A percentile compares a stretch with the other conserved stretches of the same genome.
Evolutionary conservation across 2,329 filamentous ascomycete species (phyloP).

Genomic region (Cladosporium austrohemisphaericum): DNA sequence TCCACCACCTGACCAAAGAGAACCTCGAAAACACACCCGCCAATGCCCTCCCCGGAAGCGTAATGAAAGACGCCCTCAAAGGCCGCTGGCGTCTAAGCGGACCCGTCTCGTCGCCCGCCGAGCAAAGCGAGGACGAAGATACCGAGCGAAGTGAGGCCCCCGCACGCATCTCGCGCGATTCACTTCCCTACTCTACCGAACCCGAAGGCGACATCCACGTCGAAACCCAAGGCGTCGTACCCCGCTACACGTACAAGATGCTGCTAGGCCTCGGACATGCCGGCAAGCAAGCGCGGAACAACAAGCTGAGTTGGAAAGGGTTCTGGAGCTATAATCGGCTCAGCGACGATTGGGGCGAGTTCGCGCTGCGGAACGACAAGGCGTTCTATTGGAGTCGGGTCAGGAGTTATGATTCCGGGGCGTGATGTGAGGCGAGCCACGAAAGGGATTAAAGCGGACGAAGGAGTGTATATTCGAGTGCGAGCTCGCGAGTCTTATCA

Average conservation of each 20-base stretch:
- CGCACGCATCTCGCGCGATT: too few relatives aligned
- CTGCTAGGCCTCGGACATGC: conserved; percentile 67
- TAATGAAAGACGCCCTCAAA: conserved; percentile 66
- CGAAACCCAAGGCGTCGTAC: conserved; percentile 77
- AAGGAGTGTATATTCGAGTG: too few relatives aligned
- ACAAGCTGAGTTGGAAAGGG: conserved; percentile 81
- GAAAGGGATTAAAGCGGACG: too few relatives aligned
- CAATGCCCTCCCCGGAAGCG: conserved; percentile 42
- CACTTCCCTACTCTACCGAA: too few relatives aligned
- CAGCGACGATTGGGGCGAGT: conserved; percentile 87
- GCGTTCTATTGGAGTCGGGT: conserved; percentile 61
- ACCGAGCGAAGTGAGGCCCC: too few relatives aligned
- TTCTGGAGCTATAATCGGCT: conserved; percentile 89
- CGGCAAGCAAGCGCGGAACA: conserved; percentile 63
- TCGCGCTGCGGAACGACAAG: conserved; percentile 61
- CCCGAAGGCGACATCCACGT: conserved; percentile 69
- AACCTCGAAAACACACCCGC: conserved; percentile 49
- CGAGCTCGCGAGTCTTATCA: too few relatives aligned
- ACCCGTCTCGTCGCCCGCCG: conserved; percentile 32
- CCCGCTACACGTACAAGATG: conserved; percentile 82
- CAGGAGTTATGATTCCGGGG: conserved; percentile 33
- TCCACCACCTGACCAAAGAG: conserved; percentile 74
- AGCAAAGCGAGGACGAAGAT: conserved; percentile 14
- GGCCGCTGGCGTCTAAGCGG: conserved; percentile 65
- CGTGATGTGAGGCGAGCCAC: too few relatives aligned